These are phyloP conservation scores for Eucalyptus lansdowneana DNA, from an alignment of 345 rosid species.

Conservation along the genomic window DNA sequence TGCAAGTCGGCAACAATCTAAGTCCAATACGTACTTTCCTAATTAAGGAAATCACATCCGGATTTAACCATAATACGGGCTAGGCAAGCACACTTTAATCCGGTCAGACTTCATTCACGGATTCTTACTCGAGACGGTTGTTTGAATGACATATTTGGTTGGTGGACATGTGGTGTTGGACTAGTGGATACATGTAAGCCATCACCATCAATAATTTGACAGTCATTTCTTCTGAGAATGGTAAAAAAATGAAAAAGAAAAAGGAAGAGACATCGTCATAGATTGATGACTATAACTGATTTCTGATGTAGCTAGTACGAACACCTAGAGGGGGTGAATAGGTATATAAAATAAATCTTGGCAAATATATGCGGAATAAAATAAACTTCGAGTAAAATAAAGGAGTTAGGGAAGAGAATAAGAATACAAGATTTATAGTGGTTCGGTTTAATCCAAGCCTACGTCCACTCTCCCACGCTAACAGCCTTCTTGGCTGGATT, in stretches of 20 bases:
- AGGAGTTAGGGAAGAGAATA: too few species aligned
- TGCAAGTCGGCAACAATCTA: background rate
- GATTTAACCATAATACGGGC: background rate
- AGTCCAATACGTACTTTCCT: background rate
- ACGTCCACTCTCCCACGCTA: too few species aligned
- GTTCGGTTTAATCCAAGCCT: too few species aligned
- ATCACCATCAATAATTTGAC: background rate
- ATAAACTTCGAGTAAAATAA: too few species aligned
- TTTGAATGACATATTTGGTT: background rate
- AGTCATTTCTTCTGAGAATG: background rate
- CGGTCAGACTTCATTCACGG: background rate
- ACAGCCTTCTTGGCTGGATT: too few species aligned
- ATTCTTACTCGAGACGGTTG: background rate
- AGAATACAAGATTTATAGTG: too few species aligned
- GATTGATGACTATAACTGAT: background rate
- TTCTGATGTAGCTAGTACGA: background rate
- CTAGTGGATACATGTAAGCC: background rate
- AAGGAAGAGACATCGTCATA: background rate
- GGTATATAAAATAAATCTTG: too few species aligned
- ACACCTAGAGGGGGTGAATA: too few species aligned
- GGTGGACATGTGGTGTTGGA: background rate
- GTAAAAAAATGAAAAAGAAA: background rate
- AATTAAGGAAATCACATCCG: background rate
- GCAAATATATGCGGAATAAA: too few species aligned
- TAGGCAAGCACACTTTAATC: background rate